These are phyloP conservation scores for Amanita subjunquillea DNA, from an alignment of 768 basidiomycete species.

Conservation along the genomic window DNA sequence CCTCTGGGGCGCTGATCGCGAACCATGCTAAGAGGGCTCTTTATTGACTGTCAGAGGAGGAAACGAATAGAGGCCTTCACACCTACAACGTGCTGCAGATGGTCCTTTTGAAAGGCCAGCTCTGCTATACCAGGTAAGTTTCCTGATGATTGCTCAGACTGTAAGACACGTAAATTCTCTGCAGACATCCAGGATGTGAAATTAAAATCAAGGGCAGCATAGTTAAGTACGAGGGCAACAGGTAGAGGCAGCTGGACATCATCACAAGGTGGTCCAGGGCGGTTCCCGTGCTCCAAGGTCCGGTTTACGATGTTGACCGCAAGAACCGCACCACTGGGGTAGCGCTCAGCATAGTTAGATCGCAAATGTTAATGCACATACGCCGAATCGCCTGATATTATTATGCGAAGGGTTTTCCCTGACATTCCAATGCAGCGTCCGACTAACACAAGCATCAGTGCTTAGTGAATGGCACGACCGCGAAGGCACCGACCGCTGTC, in stretches of 20 bases:
- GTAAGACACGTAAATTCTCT: slow-evolving; percentile 71
- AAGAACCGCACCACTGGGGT: slow-evolving; percentile 74
- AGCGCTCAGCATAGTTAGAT: slow-evolving; percentile 6
- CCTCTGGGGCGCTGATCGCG: slow-evolving; percentile 46
- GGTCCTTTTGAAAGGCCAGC: slow-evolving; percentile 73
- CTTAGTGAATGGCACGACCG: neutral
- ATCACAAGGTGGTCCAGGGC: slow-evolving; percentile 20
- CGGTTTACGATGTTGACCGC: slow-evolving; percentile 79
- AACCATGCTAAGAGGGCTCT: slow-evolving; percentile 88
- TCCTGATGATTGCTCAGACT: slow-evolving; percentile 80
- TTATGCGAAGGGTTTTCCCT: slow-evolving; percentile 65
- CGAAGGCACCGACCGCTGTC: slow-evolving; percentile 41
- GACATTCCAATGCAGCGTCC: slow-evolving; percentile 83
- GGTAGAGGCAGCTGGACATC: slow-evolving; percentile 53
- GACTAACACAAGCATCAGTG: slow-evolving; percentile 20
- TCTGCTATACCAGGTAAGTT: slow-evolving; percentile 66
- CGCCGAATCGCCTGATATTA: slow-evolving; percentile 96
- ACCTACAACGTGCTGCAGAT: slow-evolving; percentile 66
- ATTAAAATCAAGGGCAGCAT: slow-evolving; percentile 93
- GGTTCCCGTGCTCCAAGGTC: slow-evolving; percentile 58
- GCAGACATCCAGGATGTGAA: slow-evolving; percentile 96
- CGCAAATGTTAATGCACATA: slow-evolving; percentile 32
- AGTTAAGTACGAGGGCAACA: slow-evolving; percentile 76
- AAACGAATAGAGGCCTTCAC: neutral
- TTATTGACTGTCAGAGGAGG: slow-evolving; percentile 3